Evolutionary conservation across 2,329 filamentous ascomycete genomes (phyloP).

Genomic region (Exophiala sideris): DNA sequence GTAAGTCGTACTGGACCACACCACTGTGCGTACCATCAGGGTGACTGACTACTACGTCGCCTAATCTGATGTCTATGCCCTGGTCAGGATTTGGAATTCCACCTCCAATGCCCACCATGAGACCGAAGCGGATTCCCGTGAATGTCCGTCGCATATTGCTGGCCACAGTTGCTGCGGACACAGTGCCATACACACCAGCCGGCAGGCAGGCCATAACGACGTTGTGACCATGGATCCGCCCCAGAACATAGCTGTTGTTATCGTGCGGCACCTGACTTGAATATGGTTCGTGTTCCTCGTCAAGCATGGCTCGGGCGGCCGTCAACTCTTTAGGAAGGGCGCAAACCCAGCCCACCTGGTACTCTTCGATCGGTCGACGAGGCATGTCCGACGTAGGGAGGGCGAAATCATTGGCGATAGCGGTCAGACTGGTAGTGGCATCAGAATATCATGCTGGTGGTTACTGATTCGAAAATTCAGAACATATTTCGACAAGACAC

Average conservation of each 20-base stretch:
- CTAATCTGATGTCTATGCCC: conserved; percentile 26
- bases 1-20: conserved; percentile 28
- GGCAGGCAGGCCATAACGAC: conserved; percentile 28
- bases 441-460: not conserved
- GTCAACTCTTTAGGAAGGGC: conserved; percentile 21
- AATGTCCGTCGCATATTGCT: not conserved
- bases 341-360: conserved; percentile 10
- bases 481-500: too few relatives aligned
- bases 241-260: conserved; percentile 16
- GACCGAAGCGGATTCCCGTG: not conserved
- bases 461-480: not conserved
- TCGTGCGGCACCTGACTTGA: not conserved
- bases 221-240: conserved; percentile 25
- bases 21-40: conserved; percentile 25
- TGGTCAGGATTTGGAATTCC: not conserved
- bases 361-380: conserved; percentile 5
- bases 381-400: not conserved
- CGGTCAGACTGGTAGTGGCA: too few relatives aligned
- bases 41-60: conserved; percentile 31
- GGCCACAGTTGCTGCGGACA: conserved; percentile 25
- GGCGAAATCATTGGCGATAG: not conserved
- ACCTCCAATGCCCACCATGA: not conserved
- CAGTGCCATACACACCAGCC: conserved; percentile 27
- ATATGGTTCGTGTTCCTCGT: conserved; percentile 22
- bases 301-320: conserved; percentile 30